Conservation (phyloP, 495 filamentous ascomycete genomes). For the Penicillium ucsense region DNA sequence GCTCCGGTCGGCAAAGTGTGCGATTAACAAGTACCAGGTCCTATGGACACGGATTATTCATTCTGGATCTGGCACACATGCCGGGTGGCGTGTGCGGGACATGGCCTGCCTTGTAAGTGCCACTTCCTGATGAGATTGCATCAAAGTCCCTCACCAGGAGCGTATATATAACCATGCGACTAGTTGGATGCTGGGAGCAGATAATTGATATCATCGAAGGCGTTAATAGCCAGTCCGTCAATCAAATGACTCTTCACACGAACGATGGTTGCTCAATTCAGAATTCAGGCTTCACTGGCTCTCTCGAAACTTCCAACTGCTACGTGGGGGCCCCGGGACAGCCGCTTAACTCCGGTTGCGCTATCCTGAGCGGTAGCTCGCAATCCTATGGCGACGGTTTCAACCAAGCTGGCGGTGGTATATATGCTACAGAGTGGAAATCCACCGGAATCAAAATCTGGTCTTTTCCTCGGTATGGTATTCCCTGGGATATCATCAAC, state of each 20-base stretch:
- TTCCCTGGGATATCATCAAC: conserved; percentile 43
- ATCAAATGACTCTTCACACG: conserved; percentile 61
- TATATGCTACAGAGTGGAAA: conserved; percentile 59
- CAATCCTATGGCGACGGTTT: conserved; percentile 45
- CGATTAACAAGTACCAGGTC: conserved; percentile 43
- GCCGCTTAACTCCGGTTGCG: conserved; percentile 43
- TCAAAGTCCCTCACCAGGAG: not conserved
- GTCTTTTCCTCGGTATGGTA: conserved; percentile 41
- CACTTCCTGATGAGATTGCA: too few species aligned
- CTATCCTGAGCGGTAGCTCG: conserved; percentile 26
- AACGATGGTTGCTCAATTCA: conserved; percentile 47
- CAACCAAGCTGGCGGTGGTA: conserved; percentile 49
- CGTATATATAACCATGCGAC: conserved; percentile 1
- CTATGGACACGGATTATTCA: conserved; percentile 46
- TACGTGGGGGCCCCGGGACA: conserved; percentile 37
- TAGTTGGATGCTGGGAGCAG: conserved; percentile 43
- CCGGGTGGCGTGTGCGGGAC: conserved; percentile 44
- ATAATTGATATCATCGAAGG: conserved; percentile 68
- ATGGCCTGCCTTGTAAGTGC: conserved; percentile 51
- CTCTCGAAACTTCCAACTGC: conserved; percentile 39
- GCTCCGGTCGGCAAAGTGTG: conserved; percentile 49
- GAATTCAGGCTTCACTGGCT: conserved; percentile 34
- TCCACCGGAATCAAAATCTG: conserved; percentile 49
- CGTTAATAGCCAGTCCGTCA: conserved; percentile 44
- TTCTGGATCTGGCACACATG: conserved; percentile 51